Base-by-base conservation (phyloP, 2,329 filamentous ascomycete genomes). In the Beauveria australis region DNA sequence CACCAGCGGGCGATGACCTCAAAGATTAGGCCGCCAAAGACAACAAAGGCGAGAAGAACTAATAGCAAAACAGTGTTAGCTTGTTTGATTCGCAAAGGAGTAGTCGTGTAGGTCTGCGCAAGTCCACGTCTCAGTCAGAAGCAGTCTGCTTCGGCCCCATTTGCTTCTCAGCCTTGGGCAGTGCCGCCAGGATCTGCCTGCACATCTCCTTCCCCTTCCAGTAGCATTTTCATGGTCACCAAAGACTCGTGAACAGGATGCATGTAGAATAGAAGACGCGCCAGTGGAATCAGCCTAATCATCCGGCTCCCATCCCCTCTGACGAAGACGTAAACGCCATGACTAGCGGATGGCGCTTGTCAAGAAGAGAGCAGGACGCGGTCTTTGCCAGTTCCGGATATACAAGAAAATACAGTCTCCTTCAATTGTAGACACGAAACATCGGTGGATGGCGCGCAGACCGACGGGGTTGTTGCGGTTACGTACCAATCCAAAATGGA, bases 401-500 rank as follows among this genome's bases (percentile, higher is more conserved):
- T 5, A 37, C 33, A 37, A 37, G 12, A 16, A 14, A 37, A 6
- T 12, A 37, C 5, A 37, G 5, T 37, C 10, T 18, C 24, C 2
- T 33, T 43, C 55, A 30, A 30, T 49, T 7, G 46, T 18, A 7
- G 3, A 7, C 3, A 19, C 6, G 37, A 7, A 3, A 26, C 22
- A 37, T 5, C 18, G 43, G 41, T 7, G 30, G n/a, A 28, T 10
- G 46, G 7, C 6, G 46, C 10, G 46, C 28, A n/a, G 10, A 18
- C 43, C 28, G 53, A 44, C 24, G 18, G n/a, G 53, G 41, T 19
- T 14, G 3, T 33, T 41, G 18, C 3, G 16, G 43, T 44, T n/a
- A 75, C 78, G 65, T 77, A 88, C 86, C 76, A 40, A 89, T 73
- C 83, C 83, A 86, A 64, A 87, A 69, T n/a, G 81, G 78, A 33